Evolutionary conservation across 352 stramenopile genomes (phyloP).

Genomic region (Aphanomyces euteiches): DNA sequence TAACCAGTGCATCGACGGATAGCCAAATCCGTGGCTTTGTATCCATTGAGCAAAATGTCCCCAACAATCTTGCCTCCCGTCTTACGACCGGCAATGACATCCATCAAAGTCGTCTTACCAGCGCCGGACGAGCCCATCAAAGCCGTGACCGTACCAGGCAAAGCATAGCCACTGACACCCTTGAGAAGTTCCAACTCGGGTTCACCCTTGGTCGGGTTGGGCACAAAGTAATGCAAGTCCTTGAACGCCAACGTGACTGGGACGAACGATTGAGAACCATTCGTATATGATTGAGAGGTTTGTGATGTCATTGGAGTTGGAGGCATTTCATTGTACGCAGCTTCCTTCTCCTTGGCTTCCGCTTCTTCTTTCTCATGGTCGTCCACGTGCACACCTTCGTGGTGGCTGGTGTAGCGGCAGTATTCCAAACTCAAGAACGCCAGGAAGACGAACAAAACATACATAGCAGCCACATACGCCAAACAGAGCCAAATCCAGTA

Average conservation of each 20-base stretch:
- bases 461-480: constrained; percentile 51
- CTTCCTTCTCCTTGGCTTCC: background rate
- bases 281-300: background rate
- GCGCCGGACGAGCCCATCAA: constrained; percentile 85
- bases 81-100: constrained; percentile 92
- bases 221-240: constrained; percentile 41
- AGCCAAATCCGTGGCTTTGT: constrained; percentile 47
- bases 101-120: constrained; percentile 86
- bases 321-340: background rate
- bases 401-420: constrained; percentile 34
- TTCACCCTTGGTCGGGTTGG: constrained; percentile 37
- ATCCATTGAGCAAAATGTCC: constrained; percentile 81
- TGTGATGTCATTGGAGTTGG: constrained; percentile 1
- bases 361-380: constrained; percentile 24
- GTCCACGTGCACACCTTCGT: constrained; percentile 29
- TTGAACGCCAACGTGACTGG: constrained; percentile 23
- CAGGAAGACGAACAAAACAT: constrained; percentile 43
- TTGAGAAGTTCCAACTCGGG: constrained; percentile 79
- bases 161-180: constrained; percentile 66
- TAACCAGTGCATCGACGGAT: constrained; percentile 53
- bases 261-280: background rate
- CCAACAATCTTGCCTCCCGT: constrained; percentile 66
- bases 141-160: constrained; percentile 82
- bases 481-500: constrained; percentile 61
- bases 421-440: constrained; percentile 49